These are phyloP conservation scores for Marchantia polymorpha DNA, from an alignment of 225 moss, liverwort and hornwort species.

Conservation along the genomic window DNA sequence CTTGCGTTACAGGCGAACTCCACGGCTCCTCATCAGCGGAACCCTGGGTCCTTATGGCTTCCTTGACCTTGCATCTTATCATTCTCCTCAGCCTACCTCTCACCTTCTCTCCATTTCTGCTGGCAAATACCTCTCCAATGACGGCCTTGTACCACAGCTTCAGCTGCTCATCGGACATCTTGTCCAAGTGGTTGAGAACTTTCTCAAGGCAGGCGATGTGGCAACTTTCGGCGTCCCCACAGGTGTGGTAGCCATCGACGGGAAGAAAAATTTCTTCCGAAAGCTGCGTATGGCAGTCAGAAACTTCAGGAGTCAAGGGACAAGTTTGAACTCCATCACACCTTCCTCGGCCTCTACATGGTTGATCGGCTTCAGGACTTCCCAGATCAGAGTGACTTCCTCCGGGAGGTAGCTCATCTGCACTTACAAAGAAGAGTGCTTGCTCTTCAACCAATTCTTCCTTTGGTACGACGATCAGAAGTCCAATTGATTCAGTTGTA, in stretches of 20 bases:
- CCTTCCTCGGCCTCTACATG: neutral
- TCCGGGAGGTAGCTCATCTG: neutral
- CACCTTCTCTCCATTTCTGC: constrained; percentile 37
- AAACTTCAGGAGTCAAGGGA: neutral
- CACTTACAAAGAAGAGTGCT: neutral
- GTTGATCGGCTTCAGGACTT: neutral
- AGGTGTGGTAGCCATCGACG: constrained; percentile 23
- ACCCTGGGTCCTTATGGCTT: neutral
- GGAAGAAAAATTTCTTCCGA: constrained; percentile 10
- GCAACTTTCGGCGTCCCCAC: constrained; percentile 33
- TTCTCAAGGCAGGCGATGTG: constrained; percentile 25
- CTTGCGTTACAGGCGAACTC: neutral
- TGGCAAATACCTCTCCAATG: constrained; percentile 21
- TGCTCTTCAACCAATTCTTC: neutral
- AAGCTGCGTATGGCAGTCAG: neutral
- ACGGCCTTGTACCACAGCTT: constrained; percentile 33
- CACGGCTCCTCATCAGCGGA: neutral
- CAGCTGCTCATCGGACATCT: constrained; percentile 37
- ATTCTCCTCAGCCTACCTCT: constrained; percentile 42
- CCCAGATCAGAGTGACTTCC: too few species aligned
- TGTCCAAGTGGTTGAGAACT: constrained; percentile 31
- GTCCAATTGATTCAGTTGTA: neutral
- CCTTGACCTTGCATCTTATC: constrained; percentile 29
- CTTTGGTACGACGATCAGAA: neutral
- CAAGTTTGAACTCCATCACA: neutral